Conservation (phyloP, 768 basidiomycete species). For the Nidularia sp. region DNA sequence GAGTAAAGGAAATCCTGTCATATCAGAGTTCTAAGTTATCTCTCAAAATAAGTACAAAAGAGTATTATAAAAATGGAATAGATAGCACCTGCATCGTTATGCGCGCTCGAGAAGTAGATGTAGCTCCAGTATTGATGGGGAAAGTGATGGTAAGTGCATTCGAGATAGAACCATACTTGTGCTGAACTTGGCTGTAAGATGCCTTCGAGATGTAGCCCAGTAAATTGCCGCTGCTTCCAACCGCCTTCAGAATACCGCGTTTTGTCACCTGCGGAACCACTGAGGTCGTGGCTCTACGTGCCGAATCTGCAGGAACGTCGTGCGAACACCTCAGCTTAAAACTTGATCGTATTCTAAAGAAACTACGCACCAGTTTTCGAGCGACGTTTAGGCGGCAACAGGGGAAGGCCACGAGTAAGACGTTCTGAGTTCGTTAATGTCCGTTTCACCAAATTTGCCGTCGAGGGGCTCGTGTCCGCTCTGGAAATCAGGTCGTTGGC, state of each 20-base stretch:
- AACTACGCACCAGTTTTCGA: conserved; percentile 1
- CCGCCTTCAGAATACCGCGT: conserved; percentile 8
- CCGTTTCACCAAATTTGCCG: too few relatives aligned
- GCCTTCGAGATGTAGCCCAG: conserved; percentile 1
- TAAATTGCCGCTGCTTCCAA: not conserved
- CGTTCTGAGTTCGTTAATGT: conserved; percentile 17
- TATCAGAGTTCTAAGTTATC: conserved; percentile 10
- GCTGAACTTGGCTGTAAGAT: conserved; percentile 2
- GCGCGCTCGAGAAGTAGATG: conserved; percentile 5
- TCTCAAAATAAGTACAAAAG: not conserved
- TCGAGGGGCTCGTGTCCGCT: too few relatives aligned
- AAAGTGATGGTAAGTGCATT: conserved; percentile 1
- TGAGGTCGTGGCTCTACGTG: conserved; percentile 10
- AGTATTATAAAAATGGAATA: conserved; percentile 1
- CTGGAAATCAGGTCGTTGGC: too few relatives aligned
- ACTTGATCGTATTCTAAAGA: not conserved
- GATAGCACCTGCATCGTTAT: conserved; percentile 1
- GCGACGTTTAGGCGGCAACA: conserved; percentile 15
- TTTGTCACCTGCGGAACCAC: conserved; percentile 1
- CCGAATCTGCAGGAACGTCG: conserved; percentile 4
- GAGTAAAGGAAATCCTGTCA: conserved; percentile 7
- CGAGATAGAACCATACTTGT: not conserved
- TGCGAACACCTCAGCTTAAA: not conserved
- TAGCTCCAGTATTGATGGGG: not conserved
- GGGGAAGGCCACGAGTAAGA: conserved; percentile 16